These are phyloP conservation scores for Parachaetomium inaequale DNA, from an alignment of 495 filamentous ascomycete genomes.

Conservation along the genomic window DNA sequence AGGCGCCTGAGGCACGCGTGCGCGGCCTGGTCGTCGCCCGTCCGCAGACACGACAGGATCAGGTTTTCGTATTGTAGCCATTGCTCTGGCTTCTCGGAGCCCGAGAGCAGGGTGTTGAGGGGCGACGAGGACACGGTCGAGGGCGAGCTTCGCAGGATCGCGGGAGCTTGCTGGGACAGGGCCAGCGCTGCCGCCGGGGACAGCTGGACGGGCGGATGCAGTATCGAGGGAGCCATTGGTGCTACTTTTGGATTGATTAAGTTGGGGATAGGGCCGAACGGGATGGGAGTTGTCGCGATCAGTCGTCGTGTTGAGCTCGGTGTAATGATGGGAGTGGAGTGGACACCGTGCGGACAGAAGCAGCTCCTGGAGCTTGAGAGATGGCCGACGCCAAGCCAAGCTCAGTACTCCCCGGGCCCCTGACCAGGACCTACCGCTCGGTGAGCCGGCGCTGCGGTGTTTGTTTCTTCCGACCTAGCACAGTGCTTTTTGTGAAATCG, in stretches of 20 bases:
- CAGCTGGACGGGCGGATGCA: constrained; percentile 49
- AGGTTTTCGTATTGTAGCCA: constrained; percentile 86
- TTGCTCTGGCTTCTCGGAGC: constrained; percentile 67
- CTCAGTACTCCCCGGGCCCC: neutral
- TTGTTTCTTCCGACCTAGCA: constrained; percentile 16
- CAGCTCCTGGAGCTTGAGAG: neutral
- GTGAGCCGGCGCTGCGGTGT: neutral
- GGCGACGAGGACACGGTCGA: constrained; percentile 48
- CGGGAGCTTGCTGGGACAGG: constrained; percentile 74
- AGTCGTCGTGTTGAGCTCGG: neutral
- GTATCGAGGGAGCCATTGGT: constrained; percentile 48
- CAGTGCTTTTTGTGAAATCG: neutral
- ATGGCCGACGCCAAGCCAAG: constrained; percentile 5
- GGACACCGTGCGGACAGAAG: neutral
- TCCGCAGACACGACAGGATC: constrained; percentile 76
- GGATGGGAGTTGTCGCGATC: neutral
- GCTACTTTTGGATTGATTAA: neutral
- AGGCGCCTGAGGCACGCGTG: constrained; percentile 68
- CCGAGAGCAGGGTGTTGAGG: constrained; percentile 50
- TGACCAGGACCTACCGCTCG: neutral
- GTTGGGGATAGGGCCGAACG: neutral
- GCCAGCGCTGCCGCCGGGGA: constrained; percentile 55
- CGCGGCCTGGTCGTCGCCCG: constrained; percentile 76
- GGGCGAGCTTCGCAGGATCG: constrained; percentile 54
- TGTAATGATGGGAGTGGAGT: neutral